Base-by-base conservation (phyloP, 805 yeast genomes). In the Suhomyces pyralidae region DNA sequence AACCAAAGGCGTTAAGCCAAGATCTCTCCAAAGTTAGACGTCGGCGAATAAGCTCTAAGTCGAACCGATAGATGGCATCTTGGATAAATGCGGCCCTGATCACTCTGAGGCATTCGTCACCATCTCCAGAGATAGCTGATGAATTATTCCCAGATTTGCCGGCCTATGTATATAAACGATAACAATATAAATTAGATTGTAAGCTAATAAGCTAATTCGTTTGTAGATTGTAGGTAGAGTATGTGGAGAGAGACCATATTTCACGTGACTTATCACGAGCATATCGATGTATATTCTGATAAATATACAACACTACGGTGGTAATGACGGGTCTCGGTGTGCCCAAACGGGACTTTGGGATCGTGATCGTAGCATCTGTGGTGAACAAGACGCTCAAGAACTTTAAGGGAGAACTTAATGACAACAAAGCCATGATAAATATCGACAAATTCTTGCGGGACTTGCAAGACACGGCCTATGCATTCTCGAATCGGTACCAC, bases 1-100 rank as follows among this genome's bases (percentile, higher is more conserved):
- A 85, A 82, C 73, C 51, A 48, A 48, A 48, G 42, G 22, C 51
- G 51, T 48, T 48, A 48, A 25, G 49, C 45, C 12, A 10, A 7
- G 22, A 19, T 8, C 2, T 7, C 42, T 8, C 22, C 12, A 38
- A 9, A 19, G 42, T 38, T 10, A 2, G 42, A 17, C 5, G 24
- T 19, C 22, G 24, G 24, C n/a, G 22, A 19, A 2, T 5, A 19
- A 22, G 25, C 7, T 22, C 7, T 6, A 22, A 8, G 42, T 3
- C 7, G 4, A 15, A 38, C 42, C 14, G 12, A 19, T 17, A 7
- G 42, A 17, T 3, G 42, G 0, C 22, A 12, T 38, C 12, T 38
- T 38, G 42, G 42, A 9, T 1, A 38, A 38, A 9, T 17, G 42
- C 42, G 42, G 22, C 24, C 40, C 17, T 14, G 36, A 2, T 6